Conservation (phyloP, 495 filamentous ascomycete species). For the Xylaria sp. region DNA sequence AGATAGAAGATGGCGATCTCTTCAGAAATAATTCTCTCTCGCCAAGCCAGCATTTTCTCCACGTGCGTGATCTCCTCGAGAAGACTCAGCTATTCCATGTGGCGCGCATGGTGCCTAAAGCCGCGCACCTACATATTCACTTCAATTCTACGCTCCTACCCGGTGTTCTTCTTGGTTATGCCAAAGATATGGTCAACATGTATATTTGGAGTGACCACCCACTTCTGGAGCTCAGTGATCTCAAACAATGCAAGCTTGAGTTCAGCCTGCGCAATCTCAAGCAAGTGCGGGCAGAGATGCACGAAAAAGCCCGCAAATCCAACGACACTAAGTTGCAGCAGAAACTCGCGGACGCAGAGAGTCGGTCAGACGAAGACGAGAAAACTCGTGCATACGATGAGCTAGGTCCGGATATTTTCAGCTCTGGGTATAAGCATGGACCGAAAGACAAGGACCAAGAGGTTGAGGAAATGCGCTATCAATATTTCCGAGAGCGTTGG, state of each 20-base stretch:
- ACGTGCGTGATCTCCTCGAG: constrained; percentile 28
- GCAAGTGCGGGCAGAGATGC: constrained; percentile 26
- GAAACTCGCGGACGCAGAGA: constrained; percentile 7
- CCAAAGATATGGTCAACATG: constrained; percentile 57
- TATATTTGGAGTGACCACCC: constrained; percentile 57
- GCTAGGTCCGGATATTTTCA: constrained; percentile 25
- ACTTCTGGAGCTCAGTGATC: constrained; percentile 39
- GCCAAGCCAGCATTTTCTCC: constrained; percentile 15
- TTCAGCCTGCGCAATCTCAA: constrained; percentile 54
- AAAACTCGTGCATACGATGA: constrained; percentile 24
- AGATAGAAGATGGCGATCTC: constrained; percentile 38
- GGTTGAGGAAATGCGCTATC: constrained; percentile 46
- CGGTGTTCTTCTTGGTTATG: constrained; percentile 55
- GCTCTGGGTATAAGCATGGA: constrained; percentile 22
- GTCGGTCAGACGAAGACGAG: background rate
- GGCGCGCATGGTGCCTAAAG: constrained; percentile 57
- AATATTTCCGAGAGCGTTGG: constrained; percentile 44
- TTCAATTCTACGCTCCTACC: constrained; percentile 63
- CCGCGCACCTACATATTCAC: constrained; percentile 62
- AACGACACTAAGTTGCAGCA: background rate
- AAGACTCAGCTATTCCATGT: constrained; percentile 51
- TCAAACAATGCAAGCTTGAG: constrained; percentile 54
- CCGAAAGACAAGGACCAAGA: constrained; percentile 35
- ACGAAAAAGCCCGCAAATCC: constrained; percentile 13
- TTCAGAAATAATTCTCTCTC: constrained; percentile 30